phyloP scores from a whole-genome alignment of 129 eudicot species.

The Daucus carota region DNA sequence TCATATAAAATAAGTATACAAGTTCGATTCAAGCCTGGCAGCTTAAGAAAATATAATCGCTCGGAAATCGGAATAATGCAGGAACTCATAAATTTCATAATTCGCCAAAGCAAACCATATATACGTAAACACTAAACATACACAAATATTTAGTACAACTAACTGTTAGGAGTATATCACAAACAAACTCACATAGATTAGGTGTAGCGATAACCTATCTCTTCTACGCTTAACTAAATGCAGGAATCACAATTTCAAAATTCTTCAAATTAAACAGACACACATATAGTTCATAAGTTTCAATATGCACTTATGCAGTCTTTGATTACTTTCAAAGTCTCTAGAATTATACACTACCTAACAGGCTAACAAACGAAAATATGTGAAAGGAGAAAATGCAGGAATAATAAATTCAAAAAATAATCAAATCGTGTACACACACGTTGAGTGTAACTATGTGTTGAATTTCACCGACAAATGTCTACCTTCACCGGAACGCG shows the following conservation, averaged over 20 bases:
- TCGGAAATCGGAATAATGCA: background rate
- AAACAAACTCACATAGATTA: background rate
- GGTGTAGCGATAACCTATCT: background rate
- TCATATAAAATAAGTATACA: background rate
- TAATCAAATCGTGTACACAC: too few species aligned
- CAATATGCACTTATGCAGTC: background rate
- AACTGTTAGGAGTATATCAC: background rate
- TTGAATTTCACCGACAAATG: background rate
- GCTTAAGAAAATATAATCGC: background rate
- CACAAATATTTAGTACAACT: background rate
- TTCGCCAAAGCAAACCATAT: background rate
- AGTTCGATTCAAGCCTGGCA: background rate
- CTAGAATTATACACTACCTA: background rate
- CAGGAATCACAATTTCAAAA: background rate
- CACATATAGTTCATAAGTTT: background rate
- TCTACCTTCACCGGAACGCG: constrained; percentile 44
- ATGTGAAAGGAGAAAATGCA: too few species aligned
- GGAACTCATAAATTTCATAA: background rate
- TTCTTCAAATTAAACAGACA: background rate
- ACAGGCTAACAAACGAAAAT: too few species aligned
- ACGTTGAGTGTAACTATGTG: background rate
- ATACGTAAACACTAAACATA: background rate
- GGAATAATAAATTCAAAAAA: background rate
- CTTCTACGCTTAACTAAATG: background rate
- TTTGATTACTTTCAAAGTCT: background rate